Evolutionary conservation across 2,329 filamentous ascomycete genomes (phyloP), one percentile per base, ranked within the genome.

Genomic region (Colletotrichum caudatum): DNA sequence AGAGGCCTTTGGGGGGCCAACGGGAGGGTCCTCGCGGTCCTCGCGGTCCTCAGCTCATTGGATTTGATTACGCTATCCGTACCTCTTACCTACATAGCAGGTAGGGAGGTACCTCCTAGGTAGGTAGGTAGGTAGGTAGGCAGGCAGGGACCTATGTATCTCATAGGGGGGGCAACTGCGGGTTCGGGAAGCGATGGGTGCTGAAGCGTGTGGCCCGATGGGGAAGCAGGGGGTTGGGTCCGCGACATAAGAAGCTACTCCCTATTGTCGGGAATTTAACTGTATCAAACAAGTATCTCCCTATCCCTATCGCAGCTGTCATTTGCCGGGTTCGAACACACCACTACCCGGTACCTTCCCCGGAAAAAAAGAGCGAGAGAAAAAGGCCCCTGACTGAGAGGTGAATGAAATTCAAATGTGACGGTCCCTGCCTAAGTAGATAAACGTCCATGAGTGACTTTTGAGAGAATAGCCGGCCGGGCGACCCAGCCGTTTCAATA

Each of bases 41-140:
- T 26, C n/a, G 51, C 61, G 54, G 64, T 71, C 69, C 65, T 68
- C 65, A 41, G 59, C 29, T 68, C 57, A 71, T 71, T 71, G 64
- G 64, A 44, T 71, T 64, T 69, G 54, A 69, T 71, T 69, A 48
- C 46, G 20, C 44, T 20, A 44, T 6, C 37, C 7, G 3, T 41
- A 41, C 39, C 39, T 39, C 37, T 11, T 39, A 37, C 35, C 35
- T 37, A 37, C 35, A 37, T 11, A 11, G 37, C 2, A 39, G 35
- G 9, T 39, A 39, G 1, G 1, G 1, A 44, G 16, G 41, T 20
- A 44, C 39, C 39, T 41, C 3, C 14, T 44, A 44, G n/a, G n/a
- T n/a, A n/a, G n/a, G n/a, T n/a, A n/a, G n/a, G n/a, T n/a, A n/a
- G n/a, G n/a, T n/a, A n/a, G n/a, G n/a, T n/a, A n/a, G n/a, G n/a